These are phyloP conservation scores for Hypoxylon sp. DNA, from an alignment of 2,329 filamentous ascomycete species.

Conservation along the genomic window DNA sequence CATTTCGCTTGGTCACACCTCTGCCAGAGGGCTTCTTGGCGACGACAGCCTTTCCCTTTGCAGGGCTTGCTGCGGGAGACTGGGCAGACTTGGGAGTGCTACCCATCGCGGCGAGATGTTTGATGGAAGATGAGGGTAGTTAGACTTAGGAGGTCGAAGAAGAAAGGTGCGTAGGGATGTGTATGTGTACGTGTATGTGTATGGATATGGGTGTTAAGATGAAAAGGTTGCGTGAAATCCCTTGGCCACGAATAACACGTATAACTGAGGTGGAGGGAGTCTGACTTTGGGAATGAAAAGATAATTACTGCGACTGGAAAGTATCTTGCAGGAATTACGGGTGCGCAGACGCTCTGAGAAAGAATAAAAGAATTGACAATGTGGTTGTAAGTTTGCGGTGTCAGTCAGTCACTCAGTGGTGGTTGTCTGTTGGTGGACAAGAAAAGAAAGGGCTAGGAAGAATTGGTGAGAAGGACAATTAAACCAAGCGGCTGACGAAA, in stretches of 20 bases:
- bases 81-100: slow-evolving; percentile 44
- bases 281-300: not conserved
- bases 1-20: slow-evolving; percentile 46
- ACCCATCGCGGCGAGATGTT: slow-evolving; percentile 49
- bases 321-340: not conserved
- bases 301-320: slow-evolving; percentile 12
- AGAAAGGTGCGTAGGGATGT: not conserved
- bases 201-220: slow-evolving; percentile 13
- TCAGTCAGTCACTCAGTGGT: slow-evolving; percentile 27
- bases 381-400: slow-evolving; percentile 21
- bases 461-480: slow-evolving; percentile 23
- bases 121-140: slow-evolving; percentile 11
- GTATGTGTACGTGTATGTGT: slow-evolving; percentile 3
- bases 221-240: slow-evolving; percentile 30
- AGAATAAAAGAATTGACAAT: not conserved
- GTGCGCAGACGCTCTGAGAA: not conserved
- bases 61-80: slow-evolving; percentile 51
- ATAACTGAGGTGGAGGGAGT: slow-evolving; percentile 2
- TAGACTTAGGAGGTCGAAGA: slow-evolving; percentile 6
- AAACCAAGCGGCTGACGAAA: slow-evolving; percentile 12
- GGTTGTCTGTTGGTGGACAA: slow-evolving; percentile 17
- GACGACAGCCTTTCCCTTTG: slow-evolving; percentile 45
- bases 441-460: slow-evolving; percentile 15
- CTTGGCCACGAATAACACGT: slow-evolving; percentile 29
- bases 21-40: slow-evolving; percentile 42